These are phyloP conservation scores for Pseudofabraea citricarpa DNA, from an alignment of 2,329 filamentous ascomycete species.

Conservation along the genomic window DNA sequence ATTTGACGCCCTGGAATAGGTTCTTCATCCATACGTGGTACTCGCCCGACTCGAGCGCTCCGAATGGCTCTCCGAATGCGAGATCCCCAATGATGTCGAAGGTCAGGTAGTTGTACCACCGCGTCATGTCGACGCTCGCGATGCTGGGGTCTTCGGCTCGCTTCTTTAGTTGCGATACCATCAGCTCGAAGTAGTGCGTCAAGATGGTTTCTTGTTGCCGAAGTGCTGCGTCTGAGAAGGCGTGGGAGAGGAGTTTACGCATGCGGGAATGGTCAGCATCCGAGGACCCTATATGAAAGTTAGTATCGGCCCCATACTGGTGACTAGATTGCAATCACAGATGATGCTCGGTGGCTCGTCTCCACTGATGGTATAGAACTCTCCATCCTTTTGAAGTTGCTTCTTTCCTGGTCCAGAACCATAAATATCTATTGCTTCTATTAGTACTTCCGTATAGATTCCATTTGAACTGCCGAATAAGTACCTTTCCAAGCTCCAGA, in stretches of 20 bases:
- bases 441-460: slow-evolving; percentile 8
- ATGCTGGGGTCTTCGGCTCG: not conserved
- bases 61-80: slow-evolving; percentile 27
- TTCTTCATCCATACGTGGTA: slow-evolving; percentile 16
- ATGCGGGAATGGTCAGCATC: slow-evolving; percentile 17
- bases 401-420: not conserved
- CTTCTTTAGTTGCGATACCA: slow-evolving; percentile 1
- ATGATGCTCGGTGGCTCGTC: slow-evolving; percentile 1
- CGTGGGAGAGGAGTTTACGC: slow-evolving; percentile 18
- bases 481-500: slow-evolving; percentile 8
- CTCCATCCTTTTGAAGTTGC: not conserved
- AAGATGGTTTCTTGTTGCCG: slow-evolving; percentile 24
- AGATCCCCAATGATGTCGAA: slow-evolving; percentile 1
- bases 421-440: not conserved
- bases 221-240: slow-evolving; percentile 25
- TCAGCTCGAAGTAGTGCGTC: slow-evolving; percentile 11
- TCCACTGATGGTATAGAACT: not conserved
- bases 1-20: not conserved
- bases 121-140: slow-evolving; percentile 17
- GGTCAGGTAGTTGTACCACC: slow-evolving; percentile 26
- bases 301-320: not conserved
- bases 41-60: slow-evolving; percentile 22
- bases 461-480: not conserved
- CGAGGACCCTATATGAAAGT: not conserved
- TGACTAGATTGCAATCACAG: not conserved